Base-by-base conservation (phyloP, 2,329 filamentous ascomycete species). In the Ramularia collo-cygni region DNA sequence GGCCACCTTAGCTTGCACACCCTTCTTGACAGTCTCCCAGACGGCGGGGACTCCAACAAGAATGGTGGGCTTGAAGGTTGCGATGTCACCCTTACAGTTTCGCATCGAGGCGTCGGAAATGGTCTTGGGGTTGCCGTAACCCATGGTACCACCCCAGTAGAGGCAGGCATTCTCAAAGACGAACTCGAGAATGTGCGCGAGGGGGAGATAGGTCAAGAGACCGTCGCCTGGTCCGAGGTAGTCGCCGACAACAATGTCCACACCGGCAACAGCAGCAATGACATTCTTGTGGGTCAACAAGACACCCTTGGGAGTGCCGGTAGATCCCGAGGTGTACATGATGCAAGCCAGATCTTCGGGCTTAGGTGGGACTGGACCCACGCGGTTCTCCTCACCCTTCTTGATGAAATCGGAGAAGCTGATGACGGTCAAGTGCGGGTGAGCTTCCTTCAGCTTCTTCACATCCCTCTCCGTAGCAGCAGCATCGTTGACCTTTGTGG, bases 11-110 rank as follows among this genome's bases (percentile, higher is more conserved):
- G 71, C 67, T 49, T 90, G 71, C 56, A 98, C 85, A 39, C 92
- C 92, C 72, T 98, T 98, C 72, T 88, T 90, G 56, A 98, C 83
- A 1, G 86, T 89, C 68, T 98, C 92, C 89, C 90, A 98, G 21
- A 98, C 83, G 43, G 93, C 89, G 2, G 92, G 92, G 3, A 98
- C 92, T 62, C 92, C 92, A 28, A 95, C 84, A 61, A 98, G 76
- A 59, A 95, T 76, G 2, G 88, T 93, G 1, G 92, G 92, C 54
- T 76, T 77, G 61, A 96, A 83, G 59, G 95, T 89, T 45, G 85
- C 83, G 67, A 98, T 95, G 56, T 98, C 92, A 53, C 92, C 90
- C 52, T 81, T 79, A 69, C 85, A 95, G 65, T 96, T 92, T 51
- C 82, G 81, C 65, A 94, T 83, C 14, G 85, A 93, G 3, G 71